These are phyloP conservation scores for Mycosarcoma mackinlayi DNA, from an alignment of 1,284 basidiomycete genomes.

Conservation along the genomic window DNA sequence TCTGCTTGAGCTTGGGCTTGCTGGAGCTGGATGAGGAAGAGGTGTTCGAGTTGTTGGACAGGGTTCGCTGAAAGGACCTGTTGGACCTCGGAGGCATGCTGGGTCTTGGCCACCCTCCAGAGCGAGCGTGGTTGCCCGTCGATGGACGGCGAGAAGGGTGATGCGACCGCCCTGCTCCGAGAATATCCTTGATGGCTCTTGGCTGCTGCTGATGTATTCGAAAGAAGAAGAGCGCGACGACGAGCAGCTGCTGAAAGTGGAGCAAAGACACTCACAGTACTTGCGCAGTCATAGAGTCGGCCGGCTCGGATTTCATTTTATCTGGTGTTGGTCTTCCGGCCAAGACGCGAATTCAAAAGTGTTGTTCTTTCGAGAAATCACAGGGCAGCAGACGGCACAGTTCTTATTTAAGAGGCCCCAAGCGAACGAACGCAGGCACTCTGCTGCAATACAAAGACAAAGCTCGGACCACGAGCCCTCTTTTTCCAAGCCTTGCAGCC, in stretches of 20 bases:
- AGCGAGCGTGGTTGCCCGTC: too few relatives aligned
- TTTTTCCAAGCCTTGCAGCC: background rate
- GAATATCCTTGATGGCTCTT: too few relatives aligned
- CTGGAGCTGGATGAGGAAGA: constrained; percentile 12
- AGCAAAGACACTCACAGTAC: too few relatives aligned
- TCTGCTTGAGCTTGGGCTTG: constrained; percentile 40
- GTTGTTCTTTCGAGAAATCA: constrained; percentile 21
- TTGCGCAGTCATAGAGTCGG: constrained; percentile 19
- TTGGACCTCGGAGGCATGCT: constrained; percentile 30
- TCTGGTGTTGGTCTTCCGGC: constrained; percentile 8
- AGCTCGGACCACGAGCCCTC: constrained; percentile 12
- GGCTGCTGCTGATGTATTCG: too few relatives aligned
- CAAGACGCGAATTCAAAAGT: constrained; percentile 8
- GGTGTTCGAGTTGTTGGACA: constrained; percentile 19
- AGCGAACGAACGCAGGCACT: too few relatives aligned
- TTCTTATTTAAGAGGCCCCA: too few relatives aligned
- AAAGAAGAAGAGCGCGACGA: constrained; percentile 1
- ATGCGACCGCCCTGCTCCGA: too few relatives aligned
- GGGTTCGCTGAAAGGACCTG: constrained; percentile 16
- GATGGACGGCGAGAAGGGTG: constrained; percentile 3
- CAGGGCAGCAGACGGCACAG: background rate
- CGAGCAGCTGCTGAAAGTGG: too few relatives aligned
- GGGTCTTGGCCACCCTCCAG: background rate
- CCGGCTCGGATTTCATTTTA: constrained; percentile 8
- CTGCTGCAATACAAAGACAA: background rate